Base-by-base conservation (phyloP, 2,329 filamentous ascomycete species). In the Alternaria gansuensis region DNA sequence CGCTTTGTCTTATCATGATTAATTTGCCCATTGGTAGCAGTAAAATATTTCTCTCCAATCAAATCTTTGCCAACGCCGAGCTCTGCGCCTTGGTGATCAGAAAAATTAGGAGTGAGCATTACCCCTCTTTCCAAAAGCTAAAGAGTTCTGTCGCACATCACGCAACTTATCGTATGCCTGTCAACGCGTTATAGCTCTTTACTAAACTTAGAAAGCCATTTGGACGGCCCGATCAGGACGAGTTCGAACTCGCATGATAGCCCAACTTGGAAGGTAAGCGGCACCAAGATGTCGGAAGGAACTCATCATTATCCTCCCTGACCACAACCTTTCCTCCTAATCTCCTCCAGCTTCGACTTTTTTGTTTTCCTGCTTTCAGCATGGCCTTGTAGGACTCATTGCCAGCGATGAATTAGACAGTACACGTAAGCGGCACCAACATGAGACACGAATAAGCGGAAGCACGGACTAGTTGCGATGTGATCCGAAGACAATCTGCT, bases 381-480 rank as follows among this genome's bases (percentile, higher is more conserved):
- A 63, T 66, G 62, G 21, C 51, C 8, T 21, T 65, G 13, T 62
- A 11, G 34, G 56, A 44, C 21, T 59, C 49, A 43, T 43, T 73
- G 14, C 65, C 60, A 10, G 66, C 59, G 5, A 39, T 78, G n/a
- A 74, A 72, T 40, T 70, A 78, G 34, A 74, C 67, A 10, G 60
- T 75, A 23, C 71, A 70, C 33, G 67, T 82, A 29, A 75, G 77
- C 51, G 78, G 77, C 46, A 75, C 82, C 54, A 74, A 77, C 39
- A 64, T 70, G 11, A 76, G 73, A 45, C 77, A 81, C 59, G 80
- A 82, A 60, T 78, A 83, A 59, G 82, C 81, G 0, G 78, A 81
- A 46, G 73, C 77, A 28, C 77, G 73, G 75, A 73, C 72, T 34
- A 78, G 78, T 57, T 66, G 72, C 45, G 74, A 79, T 54, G 53